Evolutionary conservation across 441 rosid genomes (phyloP), one percentile per base, ranked within the genome.

Genomic region (Biscutella laevigata): DNA sequence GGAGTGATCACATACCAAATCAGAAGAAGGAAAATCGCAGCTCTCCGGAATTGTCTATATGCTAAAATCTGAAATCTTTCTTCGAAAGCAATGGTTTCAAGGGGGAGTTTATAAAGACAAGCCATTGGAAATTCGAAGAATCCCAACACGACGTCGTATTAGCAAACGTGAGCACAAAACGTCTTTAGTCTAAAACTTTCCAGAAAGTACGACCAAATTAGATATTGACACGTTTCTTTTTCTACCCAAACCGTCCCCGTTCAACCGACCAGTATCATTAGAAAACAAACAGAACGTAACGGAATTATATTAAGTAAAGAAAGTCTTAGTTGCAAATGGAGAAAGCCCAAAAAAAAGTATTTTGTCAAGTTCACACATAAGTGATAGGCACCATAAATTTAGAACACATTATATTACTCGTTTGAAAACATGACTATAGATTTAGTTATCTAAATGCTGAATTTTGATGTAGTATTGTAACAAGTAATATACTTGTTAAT

Each of bases 121-220:
- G 34, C 54, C 9, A 53, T 10, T 53, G 12, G 27, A 10, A 13
- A 33, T 53, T 51, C 35, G 19, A 43, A 59, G 66, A n/a, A 25
- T 10, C 20, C 28, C 0, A 25, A 14, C 13, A 24, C 38, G 47
- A 3, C 49, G 70, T 44, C 61, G 62, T 63, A 1, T 13, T 16
- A 21, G 26, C 38, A 17, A 13, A 10, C 34, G 43, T 9, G 22
- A n/a, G 34, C 29, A 19, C n/a, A 10, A 6, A 17, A 4, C 5
- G 55, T 27, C 7, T 10, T 7, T 44, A 21, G 59, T 74, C 75
- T 20, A 43, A 34, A 60, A 45, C 71, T 33, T 77, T 81, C 85
- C 65, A 59, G 85, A 83, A 74, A 11, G n/a, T 38, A 16, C 65
- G 1, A 2, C 6, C 77, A 78, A 75, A 53, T 71, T 2, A 28